Conservation (phyloP, 139 green algal species). For the Ulvella scutata region DNA sequence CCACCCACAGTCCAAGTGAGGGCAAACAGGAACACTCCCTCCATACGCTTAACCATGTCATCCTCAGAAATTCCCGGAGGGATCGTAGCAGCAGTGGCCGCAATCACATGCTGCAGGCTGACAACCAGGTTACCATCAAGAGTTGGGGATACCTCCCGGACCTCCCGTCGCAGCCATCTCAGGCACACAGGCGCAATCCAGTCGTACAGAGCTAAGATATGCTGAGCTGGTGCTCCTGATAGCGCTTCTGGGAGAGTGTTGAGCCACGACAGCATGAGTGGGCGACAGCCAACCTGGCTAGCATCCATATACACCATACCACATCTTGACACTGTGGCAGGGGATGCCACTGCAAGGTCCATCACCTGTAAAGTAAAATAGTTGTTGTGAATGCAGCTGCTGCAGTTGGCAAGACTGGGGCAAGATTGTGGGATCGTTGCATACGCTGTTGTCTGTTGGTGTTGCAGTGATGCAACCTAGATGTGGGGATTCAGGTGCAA, state of each 20-base stretch:
- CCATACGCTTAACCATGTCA: slow-evolving; percentile 5
- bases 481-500: too few relatives aligned
- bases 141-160: slow-evolving; percentile 35
- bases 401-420: too few relatives aligned
- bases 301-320: slow-evolving; percentile 50
- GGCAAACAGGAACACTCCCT: slow-evolving; percentile 34
- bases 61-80: background rate
- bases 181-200: slow-evolving; percentile 57
- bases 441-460: too few relatives aligned
- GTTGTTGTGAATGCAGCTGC: too few relatives aligned
- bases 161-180: slow-evolving; percentile 12
- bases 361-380: slow-evolving; percentile 38
- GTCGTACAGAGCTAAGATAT: slow-evolving; percentile 42
- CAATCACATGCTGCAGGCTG: slow-evolving; percentile 39
- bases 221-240: slow-evolving; percentile 13
- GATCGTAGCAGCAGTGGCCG: slow-evolving; percentile 11
- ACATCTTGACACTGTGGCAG: slow-evolving; percentile 41
- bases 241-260: slow-evolving; percentile 32
- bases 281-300: slow-evolving; percentile 27
- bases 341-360: slow-evolving; percentile 37
- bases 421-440: too few relatives aligned
- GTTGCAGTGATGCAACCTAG: too few relatives aligned
- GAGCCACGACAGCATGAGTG: slow-evolving; percentile 41
- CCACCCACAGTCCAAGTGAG: slow-evolving; percentile 29
- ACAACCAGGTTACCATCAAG: slow-evolving; percentile 37